These are phyloP conservation scores for Metroxylon sagu DNA, from an alignment of 176 grass and related monocot genomes.

Conservation along the genomic window DNA sequence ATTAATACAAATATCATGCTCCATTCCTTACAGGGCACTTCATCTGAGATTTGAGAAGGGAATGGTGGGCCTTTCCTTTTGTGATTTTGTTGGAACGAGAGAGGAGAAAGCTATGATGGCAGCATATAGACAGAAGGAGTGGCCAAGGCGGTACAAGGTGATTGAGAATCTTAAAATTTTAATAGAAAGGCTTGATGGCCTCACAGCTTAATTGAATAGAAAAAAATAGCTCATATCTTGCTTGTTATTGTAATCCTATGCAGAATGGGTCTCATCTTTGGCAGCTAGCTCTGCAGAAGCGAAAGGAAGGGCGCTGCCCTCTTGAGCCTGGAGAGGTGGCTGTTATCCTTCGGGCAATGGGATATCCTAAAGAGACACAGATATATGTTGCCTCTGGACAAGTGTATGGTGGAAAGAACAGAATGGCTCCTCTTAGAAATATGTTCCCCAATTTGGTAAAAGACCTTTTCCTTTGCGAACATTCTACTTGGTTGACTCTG, in stretches of 20 bases:
- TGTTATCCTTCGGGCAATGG: slow-evolving; percentile 80
- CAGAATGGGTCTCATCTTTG: slow-evolving; percentile 97
- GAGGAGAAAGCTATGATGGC: slow-evolving; percentile 95
- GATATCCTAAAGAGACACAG: slow-evolving; percentile 84
- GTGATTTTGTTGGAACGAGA: slow-evolving; percentile 96
- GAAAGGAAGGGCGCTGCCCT: slow-evolving; percentile 92
- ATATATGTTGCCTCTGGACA: slow-evolving; percentile 98
- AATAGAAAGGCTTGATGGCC: background rate
- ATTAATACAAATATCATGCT: slow-evolving; percentile 9
- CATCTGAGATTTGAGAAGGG: slow-evolving; percentile 99
- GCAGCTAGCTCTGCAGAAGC: slow-evolving; percentile 74
- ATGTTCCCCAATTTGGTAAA: slow-evolving; percentile 92
- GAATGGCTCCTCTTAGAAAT: slow-evolving; percentile 86
- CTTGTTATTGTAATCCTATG: background rate
- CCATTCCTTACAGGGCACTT: slow-evolving; percentile 65
- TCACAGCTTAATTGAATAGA: too few species aligned
- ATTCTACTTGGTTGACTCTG: background rate
- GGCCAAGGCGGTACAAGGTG: slow-evolving; percentile 95
- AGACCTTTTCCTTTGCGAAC: background rate
- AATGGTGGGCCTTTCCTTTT: slow-evolving; percentile 95
- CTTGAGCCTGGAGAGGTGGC: slow-evolving; percentile 95
- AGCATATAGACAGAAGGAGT: slow-evolving; percentile 85
- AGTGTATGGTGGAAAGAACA: slow-evolving; percentile 81
- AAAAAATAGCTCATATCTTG: too few species aligned
- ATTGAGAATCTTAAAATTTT: slow-evolving; percentile 7